Evolutionary conservation across 2,329 filamentous ascomycete species (phyloP).

Genomic region (Sclerotinia glacialis): DNA sequence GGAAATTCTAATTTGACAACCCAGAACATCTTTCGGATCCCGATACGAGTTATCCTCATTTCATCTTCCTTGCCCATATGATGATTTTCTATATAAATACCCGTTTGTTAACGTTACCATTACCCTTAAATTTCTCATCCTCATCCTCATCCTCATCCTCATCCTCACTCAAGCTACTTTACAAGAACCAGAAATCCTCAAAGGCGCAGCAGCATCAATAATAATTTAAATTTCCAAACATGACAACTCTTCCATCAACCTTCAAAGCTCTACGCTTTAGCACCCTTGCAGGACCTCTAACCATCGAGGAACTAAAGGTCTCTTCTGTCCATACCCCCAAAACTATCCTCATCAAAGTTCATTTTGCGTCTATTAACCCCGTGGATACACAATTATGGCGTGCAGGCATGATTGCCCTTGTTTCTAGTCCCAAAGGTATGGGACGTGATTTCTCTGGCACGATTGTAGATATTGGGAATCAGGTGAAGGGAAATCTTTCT

Average conservation of each 20-base stretch:
- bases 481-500: slow-evolving; percentile 36
- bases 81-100: slow-evolving; percentile 1
- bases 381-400: slow-evolving; percentile 37
- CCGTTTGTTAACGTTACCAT: not conserved
- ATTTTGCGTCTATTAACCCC: slow-evolving; percentile 38
- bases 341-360: slow-evolving; percentile 35
- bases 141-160: too few relatives aligned
- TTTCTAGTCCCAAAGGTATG: slow-evolving; percentile 37
- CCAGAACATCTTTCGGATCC: not conserved
- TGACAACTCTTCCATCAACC: slow-evolving; percentile 14
- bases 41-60: slow-evolving; percentile 6
- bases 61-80: not conserved
- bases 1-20: not conserved
- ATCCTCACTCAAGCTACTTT: not conserved
- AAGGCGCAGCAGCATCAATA: not conserved
- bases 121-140: too few relatives aligned
- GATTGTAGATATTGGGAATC: slow-evolving; percentile 39
- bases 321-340: slow-evolving; percentile 29
- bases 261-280: slow-evolving; percentile 29
- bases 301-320: slow-evolving; percentile 31
- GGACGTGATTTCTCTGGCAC: slow-evolving; percentile 38
- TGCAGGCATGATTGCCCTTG: slow-evolving; percentile 31
- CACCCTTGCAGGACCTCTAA: slow-evolving; percentile 25
- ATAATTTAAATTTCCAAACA: not conserved
- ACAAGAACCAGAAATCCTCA: not conserved